Evolutionary conservation across 2,329 filamentous ascomycete genomes (phyloP), one percentile per base, ranked within the genome.

Genomic region (Alternaria longipes): DNA sequence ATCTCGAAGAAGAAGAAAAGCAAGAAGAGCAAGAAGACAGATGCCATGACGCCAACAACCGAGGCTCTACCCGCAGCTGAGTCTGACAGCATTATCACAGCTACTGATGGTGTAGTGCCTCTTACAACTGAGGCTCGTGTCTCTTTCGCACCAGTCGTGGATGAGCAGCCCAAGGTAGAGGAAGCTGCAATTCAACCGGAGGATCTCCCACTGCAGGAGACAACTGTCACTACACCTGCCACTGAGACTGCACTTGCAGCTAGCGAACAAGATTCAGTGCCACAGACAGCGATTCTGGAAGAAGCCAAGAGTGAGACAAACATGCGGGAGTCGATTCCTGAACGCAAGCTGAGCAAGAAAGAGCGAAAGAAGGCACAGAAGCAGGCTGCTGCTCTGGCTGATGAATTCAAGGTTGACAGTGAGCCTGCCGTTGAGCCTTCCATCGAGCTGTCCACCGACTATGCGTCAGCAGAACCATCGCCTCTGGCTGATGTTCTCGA

Each of bases 331-430:
- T 68, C 70, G 9, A 32, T 45, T 8, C 59, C 72, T n/a, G 60
- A 44, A 44, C 73, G 68, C 41, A 76, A 74, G 59, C 63, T 75
- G n/a, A 76, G 72, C 63, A 76, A 78, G 62, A 76, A 76, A 40
- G 74, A 77, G 40, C 74, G 72, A 63, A 76, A 72, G 61, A 76
- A 70, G 52, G 64, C 69, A 8, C 68, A 68, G 56, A 74, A 72
- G 52, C 72, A 72, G 41, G 57, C 66, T 22, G 46, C 52, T 18
- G 44, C 53, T 18, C 34, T 50, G 41, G 58, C 66, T 26, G 62
- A 64, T 11, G 62, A 67, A 28, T 34, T 60, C 20, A 41, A 56
- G 2, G 3, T 30, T 26, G 64, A 70, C 26, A 46, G 12, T 9
- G 30, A 42, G 24, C 41, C 41, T 18, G 18, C 22, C 9, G 4